These are phyloP conservation scores for Suhomyces atakaporum DNA, from an alignment of 1,139 yeast genomes.

Conservation along the genomic window DNA sequence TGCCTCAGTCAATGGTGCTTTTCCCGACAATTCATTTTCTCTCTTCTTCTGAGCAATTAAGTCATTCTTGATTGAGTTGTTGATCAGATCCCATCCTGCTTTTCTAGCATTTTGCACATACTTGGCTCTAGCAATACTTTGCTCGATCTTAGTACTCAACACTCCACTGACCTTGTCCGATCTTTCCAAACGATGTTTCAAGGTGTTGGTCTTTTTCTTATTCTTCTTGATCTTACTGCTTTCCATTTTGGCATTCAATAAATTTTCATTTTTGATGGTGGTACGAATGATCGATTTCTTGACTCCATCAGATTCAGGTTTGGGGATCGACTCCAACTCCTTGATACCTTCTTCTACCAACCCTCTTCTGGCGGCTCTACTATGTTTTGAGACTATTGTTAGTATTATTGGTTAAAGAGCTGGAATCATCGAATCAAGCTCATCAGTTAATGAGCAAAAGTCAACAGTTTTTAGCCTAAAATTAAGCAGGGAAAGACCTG, in stretches of 20 bases:
- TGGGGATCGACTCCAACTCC: slow-evolving; percentile 53
- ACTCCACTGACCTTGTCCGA: slow-evolving; percentile 57
- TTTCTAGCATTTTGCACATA: slow-evolving; percentile 63
- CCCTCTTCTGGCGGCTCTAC: slow-evolving; percentile 79
- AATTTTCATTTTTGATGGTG: slow-evolving; percentile 65
- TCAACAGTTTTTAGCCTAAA: no score
- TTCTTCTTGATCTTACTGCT: slow-evolving; percentile 39
- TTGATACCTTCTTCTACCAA: slow-evolving; percentile 39
- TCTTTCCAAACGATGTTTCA: slow-evolving; percentile 47
- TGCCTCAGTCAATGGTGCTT: slow-evolving; percentile 17
- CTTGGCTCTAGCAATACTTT: slow-evolving; percentile 63
- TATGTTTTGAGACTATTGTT: slow-evolving; percentile 58
- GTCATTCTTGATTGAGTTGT: slow-evolving; percentile 39
- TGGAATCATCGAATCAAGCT: no score
- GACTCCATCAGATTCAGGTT: slow-evolving; percentile 58
- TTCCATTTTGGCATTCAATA: slow-evolving; percentile 57
- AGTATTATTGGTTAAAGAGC: slow-evolving; percentile 20
- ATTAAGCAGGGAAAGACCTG: no score
- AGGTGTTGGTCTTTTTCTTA: slow-evolving; percentile 36
- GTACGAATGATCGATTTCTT: slow-evolving; percentile 67
- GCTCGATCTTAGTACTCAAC: slow-evolving; percentile 60
- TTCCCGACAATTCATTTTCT: slow-evolving; percentile 11
- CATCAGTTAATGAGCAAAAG: no score
- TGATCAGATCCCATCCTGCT: slow-evolving; percentile 72
- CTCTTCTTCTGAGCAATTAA: slow-evolving; percentile 11